Evolutionary conservation across 768 basidiomycete genomes (phyloP), one percentile per base, ranked within the genome.

Genomic region (Termitomyces sp.): DNA sequence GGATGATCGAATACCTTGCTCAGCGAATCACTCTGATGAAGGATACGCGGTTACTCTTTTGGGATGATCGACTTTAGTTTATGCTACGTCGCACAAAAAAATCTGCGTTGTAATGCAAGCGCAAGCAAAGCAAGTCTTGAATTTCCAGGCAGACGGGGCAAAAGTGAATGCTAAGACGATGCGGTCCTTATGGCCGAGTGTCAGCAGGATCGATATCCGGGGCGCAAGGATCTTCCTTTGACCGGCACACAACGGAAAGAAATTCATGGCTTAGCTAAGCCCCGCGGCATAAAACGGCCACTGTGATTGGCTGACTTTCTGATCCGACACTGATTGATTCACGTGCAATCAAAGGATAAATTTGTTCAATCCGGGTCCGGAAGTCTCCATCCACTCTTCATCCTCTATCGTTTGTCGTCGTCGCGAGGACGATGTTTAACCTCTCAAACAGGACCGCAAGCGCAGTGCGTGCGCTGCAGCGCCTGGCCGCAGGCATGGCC

Each of bases 401-500:
- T 60, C 55, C 62, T 58, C 55, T 45, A 61, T 59, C 44, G 42
- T 35, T 51, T 60, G 60, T 67, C 70, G 66, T 60, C 68, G 59
- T 65, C 70, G 67, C 71, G 60, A 55, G 63, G 76, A 76, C 81
- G 80, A 87, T 87, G 85, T 74, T 85, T 69, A 77, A 78, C 68
- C 68, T 83, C 68, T 72, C 82, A 45, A 74, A 74, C 58, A 74
- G 77, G 71, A 76, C 81, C 58, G 78, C 79, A 45, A 69, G 74
- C 70, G 81, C 77, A 34, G 64, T 82, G 63, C 79, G 81, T 63
- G 72, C 75, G 32, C 63, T 81, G 60, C 76, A 77, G 71, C 79
- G 79, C 51, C 38, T 78, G 62, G 78, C 78, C 56, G 79, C 79
- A 51, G 87, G 87, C 38, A 87, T 93, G 87, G 91, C 92, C 67